These are phyloP conservation scores for Cladosporium cucumerinum DNA, from an alignment of 2,329 filamentous ascomycete species.

Conservation along the genomic window DNA sequence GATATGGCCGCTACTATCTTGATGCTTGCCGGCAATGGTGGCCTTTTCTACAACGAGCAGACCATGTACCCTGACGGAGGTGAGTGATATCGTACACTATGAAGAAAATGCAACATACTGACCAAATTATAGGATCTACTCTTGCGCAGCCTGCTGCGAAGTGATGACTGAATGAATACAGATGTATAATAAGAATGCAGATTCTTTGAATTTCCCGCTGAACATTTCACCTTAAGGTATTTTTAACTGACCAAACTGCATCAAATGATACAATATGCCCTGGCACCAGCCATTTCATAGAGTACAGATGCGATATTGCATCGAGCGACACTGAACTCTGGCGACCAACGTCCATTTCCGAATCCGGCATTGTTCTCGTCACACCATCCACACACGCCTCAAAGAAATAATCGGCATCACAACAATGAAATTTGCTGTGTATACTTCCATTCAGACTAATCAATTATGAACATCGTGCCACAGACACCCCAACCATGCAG, in stretches of 20 bases:
- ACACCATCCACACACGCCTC: not conserved
- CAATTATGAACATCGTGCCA: not conserved
- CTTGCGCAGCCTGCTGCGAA: constrained; percentile 18
- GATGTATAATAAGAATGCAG: not conserved
- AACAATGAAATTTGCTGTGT: not conserved
- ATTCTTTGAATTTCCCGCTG: not conserved
- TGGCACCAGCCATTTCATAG: not conserved
- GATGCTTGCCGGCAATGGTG: constrained; percentile 50
- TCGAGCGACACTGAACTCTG: not conserved
- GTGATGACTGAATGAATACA: not conserved
- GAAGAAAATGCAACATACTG: not conserved
- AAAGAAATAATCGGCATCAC: not conserved
- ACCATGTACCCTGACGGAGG: constrained; percentile 51
- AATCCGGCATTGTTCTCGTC: not conserved
- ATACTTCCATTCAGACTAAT: not conserved
- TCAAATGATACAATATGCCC: not conserved
- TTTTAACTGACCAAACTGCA: not conserved
- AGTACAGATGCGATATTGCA: not conserved
- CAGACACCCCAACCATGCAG: not conserved
- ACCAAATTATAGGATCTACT: constrained; percentile 9
- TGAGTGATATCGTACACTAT: not conserved
- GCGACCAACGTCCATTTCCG: not conserved
- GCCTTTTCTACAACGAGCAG: constrained; percentile 53
- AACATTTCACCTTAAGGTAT: not conserved
- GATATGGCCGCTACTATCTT: constrained; percentile 53